Evolutionary conservation across 2,329 filamentous ascomycete species (phyloP).

Genomic region (Rhynchosporium agropyri): DNA sequence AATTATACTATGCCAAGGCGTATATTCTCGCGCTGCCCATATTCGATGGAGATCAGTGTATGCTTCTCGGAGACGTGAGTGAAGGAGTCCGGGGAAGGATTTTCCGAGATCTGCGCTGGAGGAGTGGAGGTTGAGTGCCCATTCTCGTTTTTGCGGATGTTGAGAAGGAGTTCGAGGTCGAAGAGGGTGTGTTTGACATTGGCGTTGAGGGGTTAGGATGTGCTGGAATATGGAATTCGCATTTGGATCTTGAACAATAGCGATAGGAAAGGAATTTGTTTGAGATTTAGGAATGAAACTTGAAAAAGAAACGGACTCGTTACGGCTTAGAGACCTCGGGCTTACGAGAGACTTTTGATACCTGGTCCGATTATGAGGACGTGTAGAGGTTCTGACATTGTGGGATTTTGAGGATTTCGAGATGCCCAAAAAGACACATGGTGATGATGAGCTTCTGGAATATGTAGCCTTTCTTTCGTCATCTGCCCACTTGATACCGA

Average conservation of each 20-base stretch:
- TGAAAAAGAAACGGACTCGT: neutral
- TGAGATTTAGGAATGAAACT: neutral
- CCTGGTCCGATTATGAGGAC: constrained; percentile 18
- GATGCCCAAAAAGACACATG: neutral
- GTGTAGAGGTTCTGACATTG: constrained; percentile 10
- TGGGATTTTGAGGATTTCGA: too few species aligned
- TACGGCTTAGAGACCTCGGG: constrained; percentile 47
- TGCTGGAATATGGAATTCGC: neutral
- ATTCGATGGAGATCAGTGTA: constrained; percentile 14
- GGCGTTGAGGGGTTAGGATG: neutral
- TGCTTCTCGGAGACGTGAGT: constrained; percentile 16
- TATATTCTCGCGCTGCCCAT: neutral
- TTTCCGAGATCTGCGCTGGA: constrained; percentile 17
- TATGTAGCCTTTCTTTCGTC: too few species aligned
- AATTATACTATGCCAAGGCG: constrained; percentile 13
- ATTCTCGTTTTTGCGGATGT: constrained; percentile 22
- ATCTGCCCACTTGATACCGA: neutral
- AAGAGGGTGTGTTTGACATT: constrained; percentile 23
- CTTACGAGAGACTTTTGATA: constrained; percentile 44
- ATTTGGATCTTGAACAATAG: too few species aligned
- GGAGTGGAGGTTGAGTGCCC: constrained; percentile 25
- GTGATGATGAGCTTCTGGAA: neutral
- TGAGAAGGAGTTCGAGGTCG: constrained; percentile 16
- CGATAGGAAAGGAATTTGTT: too few species aligned
- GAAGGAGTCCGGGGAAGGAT: constrained; percentile 4